Evolutionary conservation across 2,329 filamentous ascomycete genomes (phyloP).

Genomic region (Anisogramma anomala): DNA sequence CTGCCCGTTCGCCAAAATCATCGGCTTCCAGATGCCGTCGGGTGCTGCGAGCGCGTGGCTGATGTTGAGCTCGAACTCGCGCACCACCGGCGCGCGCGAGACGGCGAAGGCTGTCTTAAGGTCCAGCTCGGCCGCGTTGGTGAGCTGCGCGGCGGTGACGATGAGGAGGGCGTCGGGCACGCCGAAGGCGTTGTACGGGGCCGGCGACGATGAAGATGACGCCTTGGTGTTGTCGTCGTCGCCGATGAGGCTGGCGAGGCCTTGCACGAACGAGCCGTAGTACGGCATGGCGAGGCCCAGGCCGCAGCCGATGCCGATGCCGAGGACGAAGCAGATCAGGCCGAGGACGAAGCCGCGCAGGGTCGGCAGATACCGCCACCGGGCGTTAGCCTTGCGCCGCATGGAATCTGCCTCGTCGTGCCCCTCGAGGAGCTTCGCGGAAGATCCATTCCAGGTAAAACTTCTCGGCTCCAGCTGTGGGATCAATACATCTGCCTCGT

Average conservation of each 20-base stretch:
- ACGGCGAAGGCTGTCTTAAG: constrained; percentile 20
- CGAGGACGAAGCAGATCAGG: constrained; percentile 9
- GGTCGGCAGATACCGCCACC: constrained; percentile 7
- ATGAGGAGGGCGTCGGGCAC: constrained; percentile 17
- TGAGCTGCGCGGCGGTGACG: constrained; percentile 14
- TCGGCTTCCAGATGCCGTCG: constrained; percentile 27
- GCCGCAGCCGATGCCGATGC: constrained; percentile 11
- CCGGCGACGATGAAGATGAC: too few relatives aligned
- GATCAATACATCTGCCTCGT: constrained; percentile 9
- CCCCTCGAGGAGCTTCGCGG: neutral
- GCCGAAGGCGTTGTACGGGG: constrained; percentile 17
- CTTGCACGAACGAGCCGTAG: constrained; percentile 4
- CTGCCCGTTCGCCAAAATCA: constrained; percentile 30
- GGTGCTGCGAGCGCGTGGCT: constrained; percentile 22
- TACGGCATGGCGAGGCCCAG: constrained; percentile 10
- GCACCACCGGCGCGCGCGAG: constrained; percentile 11
- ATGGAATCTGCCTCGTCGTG: constrained; percentile 2
- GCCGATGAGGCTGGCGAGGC: neutral
- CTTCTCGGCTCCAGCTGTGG: neutral
- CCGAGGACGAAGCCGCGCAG: constrained; percentile 3
- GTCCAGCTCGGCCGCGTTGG: constrained; percentile 11
- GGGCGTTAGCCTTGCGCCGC: neutral
- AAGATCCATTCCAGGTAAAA: neutral
- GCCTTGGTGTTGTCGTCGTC: neutral
- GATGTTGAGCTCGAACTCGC: constrained; percentile 25